Base-by-base conservation (phyloP, 1,284 basidiomycete genomes). In the Heterobasidion parviporum region DNA sequence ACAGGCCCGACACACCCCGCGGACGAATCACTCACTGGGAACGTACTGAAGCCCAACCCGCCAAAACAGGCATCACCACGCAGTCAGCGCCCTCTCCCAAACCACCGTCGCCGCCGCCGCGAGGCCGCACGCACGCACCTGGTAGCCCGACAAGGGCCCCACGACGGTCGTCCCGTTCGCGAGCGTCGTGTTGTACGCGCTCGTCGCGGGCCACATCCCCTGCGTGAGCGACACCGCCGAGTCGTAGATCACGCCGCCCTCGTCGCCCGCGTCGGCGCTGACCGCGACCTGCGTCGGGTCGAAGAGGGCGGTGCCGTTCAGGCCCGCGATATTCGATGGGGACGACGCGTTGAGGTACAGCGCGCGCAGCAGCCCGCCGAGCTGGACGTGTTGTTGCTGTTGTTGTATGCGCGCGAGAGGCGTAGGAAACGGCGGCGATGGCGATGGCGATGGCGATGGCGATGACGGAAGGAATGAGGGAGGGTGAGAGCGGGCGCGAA, bases 201-300 rank as follows among this genome's bases (percentile, higher is more conserved):
- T 56, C 2, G 72, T 74, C 0, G 72, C 67, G 1, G 77, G 77
- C 65, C 72, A 81, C 44, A 78, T 59, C 45, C 77, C 78, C 61
- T 80, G 79, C 20, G 73, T 70, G 45, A 79, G 63, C 4, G 78
- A 75, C 26, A 74, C 64, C 10, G 76, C 70, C 36, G 73, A 75
- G 60, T 79, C 76, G 56, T 74, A 72, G 57, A 80, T 81, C 33
- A 80, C 78, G 15, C 71, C 70, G 2, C 79, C 78, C 61, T 80
- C 78, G 33, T 71, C 78, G 7, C 76, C 77, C 1, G 72, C 73
- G 57, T 81, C 78, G 0, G 77, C 77, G 6, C 69, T 69, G 36
- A 76, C 68, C 41, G 64, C 56, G 53, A 76, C 65, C 61, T 78
- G 73, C 8, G 54, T 58, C 45, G 68, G 63, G 54, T 72, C 65